These are phyloP conservation scores for Spathaspora sp. DNA, from an alignment of 1,139 yeast species.

Conservation along the genomic window DNA sequence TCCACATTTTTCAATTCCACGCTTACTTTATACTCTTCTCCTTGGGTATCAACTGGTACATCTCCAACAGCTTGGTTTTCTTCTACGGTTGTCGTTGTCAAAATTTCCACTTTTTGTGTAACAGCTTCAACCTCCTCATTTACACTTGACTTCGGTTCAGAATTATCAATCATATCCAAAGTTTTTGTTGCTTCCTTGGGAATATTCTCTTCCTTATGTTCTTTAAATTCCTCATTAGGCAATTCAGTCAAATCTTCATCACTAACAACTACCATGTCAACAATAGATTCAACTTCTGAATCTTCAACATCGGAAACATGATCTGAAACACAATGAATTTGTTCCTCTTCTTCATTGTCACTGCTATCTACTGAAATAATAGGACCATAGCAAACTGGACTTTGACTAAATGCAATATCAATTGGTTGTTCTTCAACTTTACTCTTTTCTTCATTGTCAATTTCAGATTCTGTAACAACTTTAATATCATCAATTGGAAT, in stretches of 20 bases:
- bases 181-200: neutral
- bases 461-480: neutral
- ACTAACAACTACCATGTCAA: neutral
- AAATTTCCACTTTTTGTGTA: neutral
- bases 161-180: no score
- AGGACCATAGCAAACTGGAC: neutral
- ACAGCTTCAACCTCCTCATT: conserved; percentile 1
- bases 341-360: neutral
- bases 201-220: neutral
- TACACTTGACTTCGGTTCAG: neutral
- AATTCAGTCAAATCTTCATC: neutral
- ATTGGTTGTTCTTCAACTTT: neutral
- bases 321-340: neutral
- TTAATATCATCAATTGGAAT: conserved; percentile 7
- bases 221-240: neutral
- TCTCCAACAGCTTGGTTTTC: neutral
- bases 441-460: neutral
- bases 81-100: neutral
- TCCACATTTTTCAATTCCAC: neutral
- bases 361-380: neutral
- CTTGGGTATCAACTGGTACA: conserved; percentile 4
- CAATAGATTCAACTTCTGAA: neutral
- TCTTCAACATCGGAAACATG: neutral
- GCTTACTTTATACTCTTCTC: neutral
- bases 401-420: neutral